These are phyloP conservation scores for Xylona heveae DNA, from an alignment of 495 filamentous ascomycete genomes.

Conservation along the genomic window DNA sequence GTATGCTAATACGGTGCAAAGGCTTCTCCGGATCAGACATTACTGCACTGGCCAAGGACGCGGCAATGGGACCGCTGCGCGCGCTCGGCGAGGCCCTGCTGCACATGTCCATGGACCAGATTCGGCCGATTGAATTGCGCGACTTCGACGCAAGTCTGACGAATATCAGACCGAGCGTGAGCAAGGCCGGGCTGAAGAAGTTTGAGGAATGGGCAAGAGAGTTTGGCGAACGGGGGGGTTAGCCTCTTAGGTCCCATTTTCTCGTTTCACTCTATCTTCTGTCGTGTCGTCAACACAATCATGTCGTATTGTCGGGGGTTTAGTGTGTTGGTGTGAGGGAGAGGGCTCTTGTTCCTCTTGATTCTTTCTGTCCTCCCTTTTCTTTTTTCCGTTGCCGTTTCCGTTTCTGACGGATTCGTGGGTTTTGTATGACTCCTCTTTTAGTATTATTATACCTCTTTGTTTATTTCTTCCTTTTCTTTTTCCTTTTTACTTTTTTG, in stretches of 20 bases:
- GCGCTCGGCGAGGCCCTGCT: slow-evolving; percentile 80
- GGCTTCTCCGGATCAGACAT: slow-evolving; percentile 96
- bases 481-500: too few species aligned
- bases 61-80: slow-evolving; percentile 90
- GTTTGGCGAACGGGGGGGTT: slow-evolving; percentile 83
- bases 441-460: too few species aligned
- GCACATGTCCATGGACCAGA: slow-evolving; percentile 81
- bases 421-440: too few species aligned
- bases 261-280: neutral
- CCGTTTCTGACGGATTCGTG: too few species aligned
- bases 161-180: slow-evolving; percentile 83
- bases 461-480: too few species aligned
- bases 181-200: slow-evolving; percentile 54
- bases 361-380: too few species aligned
- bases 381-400: too few species aligned
- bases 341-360: too few species aligned
- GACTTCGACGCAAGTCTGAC: slow-evolving; percentile 75
- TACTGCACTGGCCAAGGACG: slow-evolving; percentile 91
- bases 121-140: slow-evolving; percentile 58
- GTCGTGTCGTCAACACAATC: neutral
- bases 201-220: slow-evolving; percentile 90
- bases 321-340: too few species aligned
- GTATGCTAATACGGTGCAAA: slow-evolving; percentile 13
- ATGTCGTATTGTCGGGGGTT: too few species aligned
- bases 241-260: slow-evolving; percentile 1